phyloP scores from a whole-genome alignment of 495 filamentous ascomycete species.

The Neurospora tetraspora region DNA sequence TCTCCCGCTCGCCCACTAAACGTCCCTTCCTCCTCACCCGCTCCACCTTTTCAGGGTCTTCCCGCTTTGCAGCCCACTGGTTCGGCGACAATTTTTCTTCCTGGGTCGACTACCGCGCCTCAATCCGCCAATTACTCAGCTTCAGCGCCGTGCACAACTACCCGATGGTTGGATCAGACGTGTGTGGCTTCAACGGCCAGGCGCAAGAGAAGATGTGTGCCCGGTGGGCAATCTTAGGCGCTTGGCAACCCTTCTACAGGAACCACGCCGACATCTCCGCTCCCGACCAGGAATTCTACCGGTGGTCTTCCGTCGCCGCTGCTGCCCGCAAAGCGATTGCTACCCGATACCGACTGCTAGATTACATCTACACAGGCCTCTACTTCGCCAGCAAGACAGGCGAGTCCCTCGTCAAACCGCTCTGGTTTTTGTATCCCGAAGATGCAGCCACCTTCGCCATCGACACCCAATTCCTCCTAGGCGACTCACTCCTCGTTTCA shows the following conservation, averaged over 20 bases:
- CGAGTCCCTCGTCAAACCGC: constrained; percentile 49
- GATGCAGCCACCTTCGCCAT: constrained; percentile 51
- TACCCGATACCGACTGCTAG: constrained; percentile 62
- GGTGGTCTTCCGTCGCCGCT: constrained; percentile 50
- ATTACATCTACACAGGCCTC: constrained; percentile 74
- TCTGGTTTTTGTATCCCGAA: constrained; percentile 61
- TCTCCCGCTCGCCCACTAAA: constrained; percentile 47
- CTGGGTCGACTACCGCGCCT: constrained; percentile 64
- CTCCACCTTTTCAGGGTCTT: constrained; percentile 45
- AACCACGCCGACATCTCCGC: constrained; percentile 53
- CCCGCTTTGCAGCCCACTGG: constrained; percentile 73
- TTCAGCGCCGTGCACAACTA: constrained; percentile 74
- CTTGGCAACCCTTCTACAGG: constrained; percentile 77
- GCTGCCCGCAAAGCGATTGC: constrained; percentile 61
- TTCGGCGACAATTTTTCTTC: constrained; percentile 72
- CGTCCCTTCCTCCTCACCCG: constrained; percentile 70
- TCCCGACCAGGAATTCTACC: constrained; percentile 72
- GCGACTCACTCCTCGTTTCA: constrained; percentile 54
- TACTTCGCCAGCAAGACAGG: constrained; percentile 46
- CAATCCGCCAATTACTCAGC: constrained; percentile 59
- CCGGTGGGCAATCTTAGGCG: constrained; percentile 70
- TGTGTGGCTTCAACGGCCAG: constrained; percentile 65
- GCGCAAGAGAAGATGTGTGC: constrained; percentile 71
- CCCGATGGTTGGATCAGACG: constrained; percentile 74
- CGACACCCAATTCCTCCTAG: constrained; percentile 65